Evolutionary conservation across 176 grass and related monocot species (phyloP).

Genomic region (Carex kokanica): DNA sequence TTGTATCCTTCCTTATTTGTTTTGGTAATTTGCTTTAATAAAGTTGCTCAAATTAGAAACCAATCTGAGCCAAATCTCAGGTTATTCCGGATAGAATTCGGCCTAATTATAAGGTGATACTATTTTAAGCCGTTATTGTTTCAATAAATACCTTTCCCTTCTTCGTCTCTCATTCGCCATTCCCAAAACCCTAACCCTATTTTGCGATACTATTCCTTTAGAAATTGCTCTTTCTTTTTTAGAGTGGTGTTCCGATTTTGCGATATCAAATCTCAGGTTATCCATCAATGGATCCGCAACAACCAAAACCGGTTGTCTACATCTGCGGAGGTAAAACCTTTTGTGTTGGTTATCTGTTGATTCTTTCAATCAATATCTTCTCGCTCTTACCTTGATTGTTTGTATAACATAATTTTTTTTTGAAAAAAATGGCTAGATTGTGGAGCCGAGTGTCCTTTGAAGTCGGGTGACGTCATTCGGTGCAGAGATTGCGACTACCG

Average conservation of each 20-base stretch:
- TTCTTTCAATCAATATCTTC: background rate
- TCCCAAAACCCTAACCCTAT: too few relatives aligned
- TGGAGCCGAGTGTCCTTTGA: constrained; percentile 40
- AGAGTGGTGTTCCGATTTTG: too few relatives aligned
- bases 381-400: background rate
- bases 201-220: too few relatives aligned
- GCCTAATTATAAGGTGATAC: too few relatives aligned
- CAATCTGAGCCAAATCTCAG: too few relatives aligned
- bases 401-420: background rate
- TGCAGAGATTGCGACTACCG: constrained; percentile 47
- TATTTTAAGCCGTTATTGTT: too few relatives aligned
- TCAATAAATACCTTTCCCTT: too few relatives aligned
- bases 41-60: too few relatives aligned
- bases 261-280: background rate
- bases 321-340: constrained; percentile 38
- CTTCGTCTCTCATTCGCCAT: background rate
- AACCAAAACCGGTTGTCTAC: constrained; percentile 39
- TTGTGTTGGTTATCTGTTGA: background rate
- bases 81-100: too few relatives aligned
- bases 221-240: too few relatives aligned
- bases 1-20: too few relatives aligned
- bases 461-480: constrained; percentile 43
- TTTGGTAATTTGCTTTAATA: too few relatives aligned
- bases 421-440: constrained; percentile 24
- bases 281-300: constrained; percentile 38